These are phyloP conservation scores for Ophiostoma perfectum DNA, from an alignment of 2,329 filamentous ascomycete species.

Conservation along the genomic window DNA sequence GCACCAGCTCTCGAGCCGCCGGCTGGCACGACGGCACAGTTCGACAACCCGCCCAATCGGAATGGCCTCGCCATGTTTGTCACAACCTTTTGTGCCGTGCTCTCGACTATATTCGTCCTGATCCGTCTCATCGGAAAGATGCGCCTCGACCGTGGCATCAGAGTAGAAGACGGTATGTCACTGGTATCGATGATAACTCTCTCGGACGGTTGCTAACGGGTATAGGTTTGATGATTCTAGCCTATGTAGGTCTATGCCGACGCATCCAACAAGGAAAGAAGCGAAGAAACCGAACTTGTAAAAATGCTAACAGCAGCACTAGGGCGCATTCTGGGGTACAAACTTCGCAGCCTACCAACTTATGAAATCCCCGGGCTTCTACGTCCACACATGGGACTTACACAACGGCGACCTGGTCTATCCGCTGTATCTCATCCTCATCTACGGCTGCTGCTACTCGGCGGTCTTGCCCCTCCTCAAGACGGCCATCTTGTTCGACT, in stretches of 20 bases:
- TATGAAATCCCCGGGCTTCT: background rate
- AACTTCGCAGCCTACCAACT: background rate
- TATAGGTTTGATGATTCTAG: background rate
- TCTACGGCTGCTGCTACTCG: conserved; percentile 7
- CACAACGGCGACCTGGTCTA: conserved; percentile 2
- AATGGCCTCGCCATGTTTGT: conserved; percentile 8
- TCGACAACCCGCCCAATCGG: background rate
- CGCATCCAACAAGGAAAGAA: too few species aligned
- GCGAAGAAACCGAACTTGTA: background rate
- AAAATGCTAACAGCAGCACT: background rate
- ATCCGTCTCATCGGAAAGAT: background rate
- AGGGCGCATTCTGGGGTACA: conserved; percentile 1
- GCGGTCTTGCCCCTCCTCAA: background rate
- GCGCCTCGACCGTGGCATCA: background rate
- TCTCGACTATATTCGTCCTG: conserved; percentile 1
- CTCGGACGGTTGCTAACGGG: background rate
- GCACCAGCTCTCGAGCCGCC: background rate
- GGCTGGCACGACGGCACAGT: conserved; percentile 2
- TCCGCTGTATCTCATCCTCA: background rate
- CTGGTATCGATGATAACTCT: background rate
- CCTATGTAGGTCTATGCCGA: background rate
- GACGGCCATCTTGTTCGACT: background rate
- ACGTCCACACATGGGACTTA: background rate
- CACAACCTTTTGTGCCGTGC: background rate
- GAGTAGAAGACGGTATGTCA: background rate